Evolutionary conservation across 129 eudicot genomes (phyloP).

Genomic region (Artemisia tridentata): DNA sequence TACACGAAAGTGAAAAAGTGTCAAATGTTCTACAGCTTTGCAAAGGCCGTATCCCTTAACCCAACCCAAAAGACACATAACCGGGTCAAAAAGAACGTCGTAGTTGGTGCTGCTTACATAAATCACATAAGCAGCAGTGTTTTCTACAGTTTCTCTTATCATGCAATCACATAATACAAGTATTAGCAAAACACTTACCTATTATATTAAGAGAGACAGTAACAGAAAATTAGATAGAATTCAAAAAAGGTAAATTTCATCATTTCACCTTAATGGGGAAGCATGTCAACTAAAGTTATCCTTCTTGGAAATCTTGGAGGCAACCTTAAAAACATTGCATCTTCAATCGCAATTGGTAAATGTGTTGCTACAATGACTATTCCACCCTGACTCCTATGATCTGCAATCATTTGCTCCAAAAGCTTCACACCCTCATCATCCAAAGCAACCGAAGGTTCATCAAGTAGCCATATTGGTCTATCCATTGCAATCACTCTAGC

Average conservation of each 20-base stretch:
- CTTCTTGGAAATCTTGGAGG: slow-evolving; percentile 82
- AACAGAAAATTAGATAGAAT: not conserved
- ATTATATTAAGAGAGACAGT: not conserved
- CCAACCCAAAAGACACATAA: too few relatives aligned
- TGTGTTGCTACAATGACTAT: slow-evolving; percentile 90
- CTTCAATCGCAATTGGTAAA: slow-evolving; percentile 64
- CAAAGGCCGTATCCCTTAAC: too few relatives aligned
- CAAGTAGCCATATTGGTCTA: slow-evolving; percentile 95
- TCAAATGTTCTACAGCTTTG: too few relatives aligned
- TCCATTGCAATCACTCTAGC: slow-evolving; percentile 92
- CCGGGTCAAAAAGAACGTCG: not conserved
- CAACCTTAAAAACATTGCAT: slow-evolving; percentile 71
- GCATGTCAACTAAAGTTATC: slow-evolving; percentile 77
- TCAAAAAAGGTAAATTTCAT: slow-evolving; percentile 12
- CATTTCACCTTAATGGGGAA: slow-evolving; percentile 53
- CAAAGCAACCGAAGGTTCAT: slow-evolving; percentile 94
- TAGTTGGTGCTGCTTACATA: not conserved
- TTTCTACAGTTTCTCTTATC: not conserved
- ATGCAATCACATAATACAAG: not conserved
- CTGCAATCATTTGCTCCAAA: slow-evolving; percentile 71
- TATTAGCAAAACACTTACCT: not conserved
- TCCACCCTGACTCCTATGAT: slow-evolving; percentile 90
- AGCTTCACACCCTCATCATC: slow-evolving; percentile 93
- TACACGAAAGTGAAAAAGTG: too few relatives aligned
- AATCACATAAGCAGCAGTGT: not conserved